Percentiles rank a stretch among this genome's conserved stretches.
Evolutionary conservation across 129 eudicot species (phyloP).

Genomic region (Apium graveolens): DNA sequence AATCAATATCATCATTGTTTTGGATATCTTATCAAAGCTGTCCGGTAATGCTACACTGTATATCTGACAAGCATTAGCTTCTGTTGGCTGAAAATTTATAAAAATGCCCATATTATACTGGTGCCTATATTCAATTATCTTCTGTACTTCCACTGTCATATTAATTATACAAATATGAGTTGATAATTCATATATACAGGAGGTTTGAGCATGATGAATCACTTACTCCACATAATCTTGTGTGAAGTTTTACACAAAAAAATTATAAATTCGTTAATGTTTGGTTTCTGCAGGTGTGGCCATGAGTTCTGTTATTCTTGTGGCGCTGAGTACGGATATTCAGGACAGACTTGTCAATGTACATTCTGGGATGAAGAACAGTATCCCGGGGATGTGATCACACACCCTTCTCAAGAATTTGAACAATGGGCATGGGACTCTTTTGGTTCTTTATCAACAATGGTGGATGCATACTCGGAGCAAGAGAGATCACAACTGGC

Average conservation of each 20-base stretch:
- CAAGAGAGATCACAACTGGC: constrained; percentile 96
- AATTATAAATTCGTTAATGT: not conserved
- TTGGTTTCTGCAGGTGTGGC: constrained; percentile 48
- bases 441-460: constrained; percentile 56
- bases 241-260: not conserved
- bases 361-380: constrained; percentile 36
- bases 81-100: no score
- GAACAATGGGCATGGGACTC: constrained; percentile 92
- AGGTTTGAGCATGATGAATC: no score
- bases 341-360: constrained; percentile 65
- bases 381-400: constrained; percentile 22
- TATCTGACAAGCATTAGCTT: not conserved
- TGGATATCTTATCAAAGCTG: not conserved
- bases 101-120: not conserved
- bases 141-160: not conserved
- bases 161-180: not conserved
- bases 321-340: constrained; percentile 53
- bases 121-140: not conserved
- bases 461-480: constrained; percentile 82
- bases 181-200: not conserved
- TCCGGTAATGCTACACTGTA: not conserved
- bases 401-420: constrained; percentile 46
- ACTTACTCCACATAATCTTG: not conserved
- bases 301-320: constrained; percentile 92
- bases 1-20: no score